Base-by-base conservation (phyloP, 2,329 filamentous ascomycete species). In the Fusarium phyllophilum region DNA sequence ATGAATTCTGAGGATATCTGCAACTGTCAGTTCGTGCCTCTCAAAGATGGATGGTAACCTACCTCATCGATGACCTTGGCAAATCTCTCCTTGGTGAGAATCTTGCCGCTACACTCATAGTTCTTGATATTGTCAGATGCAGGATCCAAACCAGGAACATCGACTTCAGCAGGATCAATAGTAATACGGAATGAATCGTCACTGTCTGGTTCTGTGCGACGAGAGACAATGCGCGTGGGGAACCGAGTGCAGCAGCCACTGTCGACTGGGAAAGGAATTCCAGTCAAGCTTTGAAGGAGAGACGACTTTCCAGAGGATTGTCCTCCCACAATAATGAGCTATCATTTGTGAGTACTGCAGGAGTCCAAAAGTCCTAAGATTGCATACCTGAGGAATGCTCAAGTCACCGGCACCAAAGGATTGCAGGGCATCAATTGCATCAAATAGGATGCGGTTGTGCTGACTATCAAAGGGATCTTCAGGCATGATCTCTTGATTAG, bases 231-330 rank as follows among this genome's bases (percentile, higher is more conserved):
- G 3, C 81, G 78, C 0, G 81, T 83, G 0, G 82, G 81, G 45
- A 82, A 84, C 22, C 82, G 79, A 48, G 82, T 84, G 56, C 82
- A 84, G 24, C 79, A 77, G 1, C 75, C 74, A 11, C 64, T 73
- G 17, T 78, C 78, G 2, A 81, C 78, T 1, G 79, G 80, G 39
- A 84, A 84, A 0, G 82, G 82, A 22, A 84, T 82, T 6, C 80
- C 81, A 3, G 81, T 83, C 57, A 84, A 65, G 26, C 79, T 82
- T 52, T 80, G 80, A 6, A 84, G 72, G 4, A 84, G 73, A 11
- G 82, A 83, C 0, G 82, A 84, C 31, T 84, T 84, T 6, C 82
- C 82, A 6, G 80, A 76, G 1, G 81, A 84, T 64, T 84, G 82
- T 1, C 79, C 77, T 4, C 82, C 82, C 1, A 83, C 81, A 34